phyloP scores from a whole-genome alignment of 768 basidiomycete genomes.

The Trametes cinnabarina region DNA sequence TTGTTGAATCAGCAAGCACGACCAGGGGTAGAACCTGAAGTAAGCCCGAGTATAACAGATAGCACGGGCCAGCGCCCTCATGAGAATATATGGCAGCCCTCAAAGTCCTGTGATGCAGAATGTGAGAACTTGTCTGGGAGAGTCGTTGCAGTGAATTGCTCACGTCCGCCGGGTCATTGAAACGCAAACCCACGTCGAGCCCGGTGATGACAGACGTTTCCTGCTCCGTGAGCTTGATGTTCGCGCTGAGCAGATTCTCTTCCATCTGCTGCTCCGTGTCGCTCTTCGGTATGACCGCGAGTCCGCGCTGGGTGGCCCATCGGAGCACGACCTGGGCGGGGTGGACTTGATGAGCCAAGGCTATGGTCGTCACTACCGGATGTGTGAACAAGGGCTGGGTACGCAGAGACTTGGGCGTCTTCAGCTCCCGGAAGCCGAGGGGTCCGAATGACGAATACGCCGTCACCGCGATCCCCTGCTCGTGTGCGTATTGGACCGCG shows the following conservation, averaged over 20 bases:
- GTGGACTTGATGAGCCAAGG: conserved; percentile 29
- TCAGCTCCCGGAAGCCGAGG: conserved; percentile 32
- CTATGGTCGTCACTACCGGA: conserved; percentile 24
- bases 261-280: conserved; percentile 40
- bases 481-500: conserved; percentile 27
- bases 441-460: conserved; percentile 38
- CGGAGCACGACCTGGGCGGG: conserved; percentile 70
- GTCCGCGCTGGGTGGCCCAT: conserved; percentile 74
- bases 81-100: conserved; percentile 21
- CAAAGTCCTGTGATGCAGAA: conserved; percentile 11
- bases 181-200: conserved; percentile 33
- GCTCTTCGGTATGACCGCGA: conserved; percentile 77
- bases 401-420: conserved; percentile 23
- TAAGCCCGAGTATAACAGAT: no score
- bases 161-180: conserved; percentile 36
- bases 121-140: neutral
- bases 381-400: conserved; percentile 29
- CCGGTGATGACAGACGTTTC: conserved; percentile 34
- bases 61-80: neutral
- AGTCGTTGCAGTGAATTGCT: neutral
- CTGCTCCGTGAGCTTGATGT: conserved; percentile 32
- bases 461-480: conserved; percentile 31
- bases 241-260: conserved; percentile 34
- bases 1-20: no score
- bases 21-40: no score